Evolutionary conservation across 208 protist species (phyloP), one percentile per base, ranked within the genome.

Genomic region (Crithidia sp.): DNA sequence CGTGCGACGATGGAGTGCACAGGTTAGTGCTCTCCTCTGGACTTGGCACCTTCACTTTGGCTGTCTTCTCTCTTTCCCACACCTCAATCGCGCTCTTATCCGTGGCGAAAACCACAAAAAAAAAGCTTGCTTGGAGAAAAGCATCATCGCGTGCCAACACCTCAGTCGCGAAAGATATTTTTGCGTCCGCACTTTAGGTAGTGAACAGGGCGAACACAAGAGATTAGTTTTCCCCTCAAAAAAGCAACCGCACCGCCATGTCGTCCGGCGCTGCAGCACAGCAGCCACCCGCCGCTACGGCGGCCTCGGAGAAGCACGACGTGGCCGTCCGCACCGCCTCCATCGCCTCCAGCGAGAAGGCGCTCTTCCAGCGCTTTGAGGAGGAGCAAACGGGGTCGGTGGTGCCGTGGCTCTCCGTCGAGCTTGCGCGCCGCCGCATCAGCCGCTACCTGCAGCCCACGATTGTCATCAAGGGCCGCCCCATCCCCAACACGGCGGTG

Each of bases 371-470:
- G 19, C 50, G 37, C 39, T 59, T 81, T 14, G 64, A 63, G 28
- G 68, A 76, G 73, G 41, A 72, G 41, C 68, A 56, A 49, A 43
- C 68, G 17, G 67, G 40, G 43, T 64, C 64, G 7, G 8, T 58
- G 10, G 80, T 83, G 55, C 81, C 84, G 49, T 89, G 84, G 81
- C 50, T 88, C 40, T 71, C 65, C 41, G 63, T 89, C 41, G 78
- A 89, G 73, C 69, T 86, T 13, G 84, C 84, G 2, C 77, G 78
- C 41, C 78, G 76, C 57, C 76, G 84, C 47, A 55, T 89, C 57
- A 75, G 71, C 53, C 64, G 74, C 36, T 67, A 84, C 64, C 76
- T 90, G 9, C 66, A 62, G 36, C 85, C 82, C 47, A 87, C 85
- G 41, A 39, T 72, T 53, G 7, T 87, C 52, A 67, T 85, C 54